Evolutionary conservation across 345 rosid species (phyloP).

Genomic region (Moricandia moricandioides): DNA sequence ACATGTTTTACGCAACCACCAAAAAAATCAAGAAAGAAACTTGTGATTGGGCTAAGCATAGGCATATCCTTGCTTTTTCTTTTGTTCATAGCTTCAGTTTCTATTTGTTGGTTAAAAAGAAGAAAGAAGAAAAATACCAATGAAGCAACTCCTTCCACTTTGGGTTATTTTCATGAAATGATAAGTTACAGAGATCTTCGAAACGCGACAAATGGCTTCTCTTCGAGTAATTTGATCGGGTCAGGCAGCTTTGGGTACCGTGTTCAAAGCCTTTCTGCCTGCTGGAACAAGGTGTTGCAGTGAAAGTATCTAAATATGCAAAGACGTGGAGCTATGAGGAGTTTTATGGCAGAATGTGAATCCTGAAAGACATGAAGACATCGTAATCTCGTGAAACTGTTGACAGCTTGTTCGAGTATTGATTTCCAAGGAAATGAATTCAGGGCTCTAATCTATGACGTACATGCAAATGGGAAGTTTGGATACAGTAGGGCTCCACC

Average conservation of each 20-base stretch:
- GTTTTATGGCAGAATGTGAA: neutral
- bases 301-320: neutral
- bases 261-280: neutral
- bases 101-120: too few species aligned
- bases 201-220: neutral
- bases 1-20: neutral
- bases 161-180: too few species aligned
- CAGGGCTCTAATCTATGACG: neutral
- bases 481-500: neutral
- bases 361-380: neutral
- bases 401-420: neutral
- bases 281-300: neutral
- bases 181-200: too few species aligned
- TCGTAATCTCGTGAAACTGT: neutral
- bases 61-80: neutral
- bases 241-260: neutral
- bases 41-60: too few species aligned
- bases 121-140: too few species aligned
- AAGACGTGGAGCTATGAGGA: neutral
- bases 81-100: neutral
- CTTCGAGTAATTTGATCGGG: neutral
- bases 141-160: too few species aligned
- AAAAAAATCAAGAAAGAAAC: too few species aligned
- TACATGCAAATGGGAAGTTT: neutral
- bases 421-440: neutral